Base-by-base conservation (phyloP, 257 asterid genomes). In the Nicotiana undulata region DNA sequence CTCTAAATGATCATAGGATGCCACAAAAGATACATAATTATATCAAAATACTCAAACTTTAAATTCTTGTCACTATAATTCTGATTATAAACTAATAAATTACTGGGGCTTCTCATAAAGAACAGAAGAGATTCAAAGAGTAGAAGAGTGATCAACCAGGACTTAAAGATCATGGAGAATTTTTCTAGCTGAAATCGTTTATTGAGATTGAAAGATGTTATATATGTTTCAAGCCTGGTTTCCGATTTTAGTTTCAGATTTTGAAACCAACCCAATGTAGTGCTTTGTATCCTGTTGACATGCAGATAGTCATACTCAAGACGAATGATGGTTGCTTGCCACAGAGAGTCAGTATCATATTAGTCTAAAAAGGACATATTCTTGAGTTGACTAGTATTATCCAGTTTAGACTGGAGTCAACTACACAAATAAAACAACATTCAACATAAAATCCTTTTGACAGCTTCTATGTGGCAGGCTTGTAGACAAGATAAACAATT, bases 401-500 rank as follows among this genome's bases (percentile, higher is more conserved):
- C 78, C 58, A 49, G 44, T 44, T 24, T 15, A 49, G 16, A 49
- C 26, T 74, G 49, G 60, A 64, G 81, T 77, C n/a, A 63, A 61
- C 79, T 75, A 53, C 37, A 81, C n/a, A 72, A 32, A 26, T 26
- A 68, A 49, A 49, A 74, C 37, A 72, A 72, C 32, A 74, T 74
- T 49, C 79, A 74, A 49, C 44, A 49, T 49, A 59, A 74, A 74
- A 74, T 74, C 61, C 61, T 74, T 44, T 74, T 74, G 79, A 74
- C 61, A 74, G 40, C 61, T 74, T 49, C 55, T 58, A 60, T 20
- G 24, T 60, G 81, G 85, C 92, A 95, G 98, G 98, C 87, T 95
- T 79, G 99, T 95, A 84, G 98, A 95, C 87, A 95, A 91, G 91
- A 95, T 95, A 88, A 95, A 95, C 86, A 88, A 28, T 84, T 95